Percentiles rank a stretch among this genome's conserved stretches.
phyloP scores from a whole-genome alignment of 768 basidiomycete genomes.

The Russula vinacea region DNA sequence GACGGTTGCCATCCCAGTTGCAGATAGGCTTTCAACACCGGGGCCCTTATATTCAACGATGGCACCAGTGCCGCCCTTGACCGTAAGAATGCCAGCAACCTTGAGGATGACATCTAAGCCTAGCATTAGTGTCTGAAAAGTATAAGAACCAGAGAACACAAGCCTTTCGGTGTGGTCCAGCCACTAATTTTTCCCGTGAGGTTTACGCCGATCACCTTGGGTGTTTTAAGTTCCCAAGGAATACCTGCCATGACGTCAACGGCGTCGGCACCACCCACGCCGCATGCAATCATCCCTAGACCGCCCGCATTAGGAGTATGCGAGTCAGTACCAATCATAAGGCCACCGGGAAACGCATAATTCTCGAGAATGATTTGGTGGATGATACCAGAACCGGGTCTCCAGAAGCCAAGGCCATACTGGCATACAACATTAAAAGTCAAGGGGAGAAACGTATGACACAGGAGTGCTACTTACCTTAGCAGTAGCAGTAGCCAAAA shows the following conservation, averaged over 20 bases:
- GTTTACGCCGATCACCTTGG: slow-evolving; percentile 98
- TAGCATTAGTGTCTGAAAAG: slow-evolving; percentile 18
- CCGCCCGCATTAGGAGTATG: slow-evolving; percentile 99
- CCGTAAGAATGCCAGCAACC: slow-evolving; percentile 97
- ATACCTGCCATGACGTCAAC: slow-evolving; percentile 98
- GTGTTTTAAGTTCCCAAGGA: slow-evolving; percentile 99
- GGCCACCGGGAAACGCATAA: slow-evolving; percentile 98
- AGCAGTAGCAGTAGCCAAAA: slow-evolving; percentile 94
- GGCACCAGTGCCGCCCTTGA: slow-evolving; percentile 98
- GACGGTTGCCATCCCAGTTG: slow-evolving; percentile 99
- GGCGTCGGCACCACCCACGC: slow-evolving; percentile 98
- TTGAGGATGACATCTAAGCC: slow-evolving; percentile 90
- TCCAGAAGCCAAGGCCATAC: slow-evolving; percentile 99
- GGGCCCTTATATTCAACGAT: slow-evolving; percentile 96
- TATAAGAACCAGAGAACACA: slow-evolving; percentile 25
- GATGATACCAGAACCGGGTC: slow-evolving; percentile 98
- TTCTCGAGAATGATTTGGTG: slow-evolving; percentile 99
- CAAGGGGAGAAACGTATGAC: not conserved
- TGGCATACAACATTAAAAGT: slow-evolving; percentile 33
- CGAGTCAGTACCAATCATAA: slow-evolving; percentile 99
- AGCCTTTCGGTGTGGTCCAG: slow-evolving; percentile 98
- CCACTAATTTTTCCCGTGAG: slow-evolving; percentile 92
- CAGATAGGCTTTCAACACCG: slow-evolving; percentile 93
- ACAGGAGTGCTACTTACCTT: slow-evolving; percentile 49
- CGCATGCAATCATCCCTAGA: slow-evolving; percentile 98